phyloP scores from a whole-genome alignment of 108 stramenopile genomes.

The Cyclostephanos tholiformis region DNA sequence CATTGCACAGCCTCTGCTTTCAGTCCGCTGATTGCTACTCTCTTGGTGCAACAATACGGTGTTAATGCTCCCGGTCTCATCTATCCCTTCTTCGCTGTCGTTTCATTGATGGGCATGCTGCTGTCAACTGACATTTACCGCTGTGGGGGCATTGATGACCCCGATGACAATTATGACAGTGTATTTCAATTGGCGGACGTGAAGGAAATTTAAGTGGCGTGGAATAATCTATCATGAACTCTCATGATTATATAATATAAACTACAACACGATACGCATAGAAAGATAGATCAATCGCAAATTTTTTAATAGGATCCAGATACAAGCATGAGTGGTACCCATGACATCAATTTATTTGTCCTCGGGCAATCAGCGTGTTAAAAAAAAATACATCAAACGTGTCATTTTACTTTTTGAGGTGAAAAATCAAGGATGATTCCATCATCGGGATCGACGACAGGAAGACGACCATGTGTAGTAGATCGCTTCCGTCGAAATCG shows the following conservation, averaged over 20 bases:
- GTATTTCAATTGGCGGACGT: not conserved
- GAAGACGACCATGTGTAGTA: not conserved
- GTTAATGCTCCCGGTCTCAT: constrained; percentile 51
- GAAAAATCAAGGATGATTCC: not conserved
- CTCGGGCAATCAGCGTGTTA: no score
- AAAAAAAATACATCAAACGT: no score
- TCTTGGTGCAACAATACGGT: constrained; percentile 50
- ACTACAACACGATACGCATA: no score
- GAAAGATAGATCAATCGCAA: no score
- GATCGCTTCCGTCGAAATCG: not conserved
- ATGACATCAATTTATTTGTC: no score
- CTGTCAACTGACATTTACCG: constrained; percentile 1
- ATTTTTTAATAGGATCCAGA: not conserved
- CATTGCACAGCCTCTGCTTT: constrained; percentile 66
- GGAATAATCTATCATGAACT: not conserved
- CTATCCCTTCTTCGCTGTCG: constrained; percentile 50
- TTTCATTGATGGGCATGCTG: not conserved
- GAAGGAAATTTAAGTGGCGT: not conserved
- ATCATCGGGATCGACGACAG: not conserved
- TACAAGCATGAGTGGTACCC: no score
- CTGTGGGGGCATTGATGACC: not conserved
- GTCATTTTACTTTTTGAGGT: constrained; percentile 10
- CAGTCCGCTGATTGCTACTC: constrained; percentile 65
- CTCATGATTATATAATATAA: constrained; percentile 1
- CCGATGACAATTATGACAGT: not conserved